Conservation (phyloP, 805 yeast species). For the Ogataea kodamae region DNA sequence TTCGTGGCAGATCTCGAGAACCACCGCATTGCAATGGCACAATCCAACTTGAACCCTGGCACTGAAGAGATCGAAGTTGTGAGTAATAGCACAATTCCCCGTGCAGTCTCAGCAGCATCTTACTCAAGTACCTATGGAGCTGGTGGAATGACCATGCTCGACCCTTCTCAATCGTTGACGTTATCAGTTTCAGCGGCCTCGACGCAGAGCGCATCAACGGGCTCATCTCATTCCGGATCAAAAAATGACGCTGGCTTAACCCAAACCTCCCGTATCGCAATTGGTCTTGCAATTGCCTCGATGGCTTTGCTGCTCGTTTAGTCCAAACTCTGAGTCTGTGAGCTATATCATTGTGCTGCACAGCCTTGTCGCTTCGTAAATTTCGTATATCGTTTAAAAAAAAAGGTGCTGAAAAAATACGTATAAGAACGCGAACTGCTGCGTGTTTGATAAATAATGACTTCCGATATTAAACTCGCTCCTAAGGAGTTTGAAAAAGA, state of each 20-base stretch:
- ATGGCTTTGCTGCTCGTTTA: too few species aligned
- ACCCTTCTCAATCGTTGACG: too few species aligned
- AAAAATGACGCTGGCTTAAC: too few species aligned
- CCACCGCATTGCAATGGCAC: conserved; percentile 43
- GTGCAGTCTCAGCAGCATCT: conserved; percentile 44
- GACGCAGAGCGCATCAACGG: too few species aligned
- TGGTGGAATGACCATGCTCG: too few species aligned
- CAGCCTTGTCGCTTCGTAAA: conserved; percentile 2
- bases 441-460: conserved; percentile 7
- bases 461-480: conserved; percentile 35
- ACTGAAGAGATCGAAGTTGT: conserved; percentile 45
- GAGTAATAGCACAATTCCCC: conserved; percentile 42
- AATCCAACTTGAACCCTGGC: conserved; percentile 36
- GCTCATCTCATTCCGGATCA: too few species aligned
- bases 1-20: conserved; percentile 53
- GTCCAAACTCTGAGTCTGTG: too few species aligned
- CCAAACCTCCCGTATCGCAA: too few species aligned
- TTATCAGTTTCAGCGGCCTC: too few species aligned
- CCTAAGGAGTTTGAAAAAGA: conserved; percentile 58
- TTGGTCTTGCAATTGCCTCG: too few species aligned
- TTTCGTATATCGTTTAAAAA: conserved; percentile 10
- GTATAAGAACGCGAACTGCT: not conserved
- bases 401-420: conserved; percentile 1
- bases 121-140: conserved; percentile 44
- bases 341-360: not conserved